Evolutionary conservation across 2,329 filamentous ascomycete genomes (phyloP).

Genomic region (Aspergillus arachidicola): DNA sequence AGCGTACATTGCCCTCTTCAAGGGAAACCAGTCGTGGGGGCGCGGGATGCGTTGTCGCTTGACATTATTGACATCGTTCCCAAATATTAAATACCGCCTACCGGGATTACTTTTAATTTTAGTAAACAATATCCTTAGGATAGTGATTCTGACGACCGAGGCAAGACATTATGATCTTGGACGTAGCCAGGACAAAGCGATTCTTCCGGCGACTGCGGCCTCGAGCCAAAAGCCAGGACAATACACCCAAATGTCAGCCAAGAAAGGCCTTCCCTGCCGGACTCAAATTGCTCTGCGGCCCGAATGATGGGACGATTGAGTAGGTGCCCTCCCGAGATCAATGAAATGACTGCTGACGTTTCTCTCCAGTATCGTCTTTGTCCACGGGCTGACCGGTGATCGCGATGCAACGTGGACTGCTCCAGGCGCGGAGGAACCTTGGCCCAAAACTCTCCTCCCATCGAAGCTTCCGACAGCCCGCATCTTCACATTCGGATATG

Average conservation of each 20-base stretch:
- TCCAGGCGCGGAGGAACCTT: slow-evolving; percentile 4
- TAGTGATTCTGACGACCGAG: background rate
- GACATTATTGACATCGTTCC: background rate
- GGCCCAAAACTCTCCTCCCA: slow-evolving; percentile 20
- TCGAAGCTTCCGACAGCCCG: slow-evolving; percentile 8
- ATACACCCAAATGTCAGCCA: background rate
- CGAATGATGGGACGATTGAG: background rate
- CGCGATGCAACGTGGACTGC: slow-evolving; percentile 22
- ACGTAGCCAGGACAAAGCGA: background rate
- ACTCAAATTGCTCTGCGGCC: background rate
- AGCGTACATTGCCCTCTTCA: background rate
- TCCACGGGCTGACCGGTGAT: slow-evolving; percentile 24
- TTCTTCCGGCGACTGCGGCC: background rate
- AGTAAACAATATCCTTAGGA: background rate
- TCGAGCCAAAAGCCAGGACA: background rate
- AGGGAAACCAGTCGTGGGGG: background rate
- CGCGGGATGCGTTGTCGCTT: background rate
- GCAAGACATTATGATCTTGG: background rate
- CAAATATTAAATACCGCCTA: background rate
- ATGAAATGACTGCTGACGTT: background rate
- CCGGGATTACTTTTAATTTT: background rate
- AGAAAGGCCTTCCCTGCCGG: background rate
- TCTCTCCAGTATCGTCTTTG: slow-evolving; percentile 2
- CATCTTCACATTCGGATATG: slow-evolving; percentile 17
- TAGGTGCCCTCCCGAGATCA: background rate